Conservation (phyloP, 352 stramenopile genomes). For the Phytophthora quininea region DNA sequence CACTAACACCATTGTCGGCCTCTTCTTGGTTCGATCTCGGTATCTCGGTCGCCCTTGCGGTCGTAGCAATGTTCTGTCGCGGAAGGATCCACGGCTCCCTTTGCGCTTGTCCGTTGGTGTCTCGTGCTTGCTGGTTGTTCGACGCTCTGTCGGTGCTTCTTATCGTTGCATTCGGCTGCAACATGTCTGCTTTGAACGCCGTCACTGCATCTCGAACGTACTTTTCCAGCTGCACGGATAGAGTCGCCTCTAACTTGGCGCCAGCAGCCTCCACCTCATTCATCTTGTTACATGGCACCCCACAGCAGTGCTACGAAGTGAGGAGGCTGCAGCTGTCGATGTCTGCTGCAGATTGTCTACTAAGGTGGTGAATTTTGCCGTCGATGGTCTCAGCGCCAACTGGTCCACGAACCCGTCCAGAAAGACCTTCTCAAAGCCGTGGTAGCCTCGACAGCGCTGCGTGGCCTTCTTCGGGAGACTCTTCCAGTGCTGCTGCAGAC, state of each 20-base stretch:
- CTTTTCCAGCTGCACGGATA: not conserved
- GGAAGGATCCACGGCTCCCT: not conserved
- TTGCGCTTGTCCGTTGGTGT: not conserved
- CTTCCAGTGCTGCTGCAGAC: not conserved
- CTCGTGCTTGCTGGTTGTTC: not conserved
- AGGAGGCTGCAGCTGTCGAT: not conserved
- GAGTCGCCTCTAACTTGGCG: not conserved
- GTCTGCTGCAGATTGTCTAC: not conserved
- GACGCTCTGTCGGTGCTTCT: not conserved
- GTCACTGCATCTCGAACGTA: not conserved
- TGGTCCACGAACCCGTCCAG: not conserved
- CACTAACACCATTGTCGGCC: not conserved
- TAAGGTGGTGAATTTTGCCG: not conserved
- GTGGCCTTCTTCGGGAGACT: not conserved
- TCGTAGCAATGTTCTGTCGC: not conserved
- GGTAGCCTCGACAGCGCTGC: not conserved
- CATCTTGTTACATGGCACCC: not conserved
- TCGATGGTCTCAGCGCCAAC: not conserved
- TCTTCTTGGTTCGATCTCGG: not conserved
- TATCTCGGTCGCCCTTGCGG: not conserved
- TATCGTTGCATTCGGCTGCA: not conserved
- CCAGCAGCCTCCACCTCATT: not conserved
- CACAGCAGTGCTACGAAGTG: not conserved
- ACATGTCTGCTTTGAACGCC: not conserved
- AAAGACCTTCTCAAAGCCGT: conserved; percentile 1